Conservation (phyloP, 2,329 filamentous ascomycete genomes). For the Microdochium trichocladiopsis region DNA sequence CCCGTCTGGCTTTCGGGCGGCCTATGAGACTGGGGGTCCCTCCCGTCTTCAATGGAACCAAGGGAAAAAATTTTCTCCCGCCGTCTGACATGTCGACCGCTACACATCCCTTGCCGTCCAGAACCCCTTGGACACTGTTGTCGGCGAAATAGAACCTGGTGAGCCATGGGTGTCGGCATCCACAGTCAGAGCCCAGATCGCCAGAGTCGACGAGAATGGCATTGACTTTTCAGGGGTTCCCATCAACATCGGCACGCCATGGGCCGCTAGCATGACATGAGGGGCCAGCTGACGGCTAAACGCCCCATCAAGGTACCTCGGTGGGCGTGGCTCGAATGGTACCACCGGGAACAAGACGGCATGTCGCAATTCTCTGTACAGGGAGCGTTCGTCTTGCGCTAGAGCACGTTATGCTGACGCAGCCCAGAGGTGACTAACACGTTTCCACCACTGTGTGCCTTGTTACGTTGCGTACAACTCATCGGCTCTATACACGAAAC, state of each 20-base stretch:
- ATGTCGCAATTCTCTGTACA: background rate
- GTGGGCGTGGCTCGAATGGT: background rate
- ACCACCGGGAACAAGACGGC: background rate
- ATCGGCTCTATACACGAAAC: too few relatives aligned
- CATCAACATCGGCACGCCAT: background rate
- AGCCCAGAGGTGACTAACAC: too few relatives aligned
- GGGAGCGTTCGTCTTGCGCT: too few relatives aligned
- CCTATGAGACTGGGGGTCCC: background rate
- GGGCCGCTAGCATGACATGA: background rate
- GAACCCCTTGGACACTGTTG: background rate
- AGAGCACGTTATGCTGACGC: too few relatives aligned
- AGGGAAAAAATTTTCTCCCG: background rate
- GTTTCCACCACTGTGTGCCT: too few relatives aligned
- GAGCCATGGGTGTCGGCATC: background rate
- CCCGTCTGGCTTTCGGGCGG: background rate
- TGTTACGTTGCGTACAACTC: too few relatives aligned
- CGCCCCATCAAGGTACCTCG: background rate
- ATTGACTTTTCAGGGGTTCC: background rate
- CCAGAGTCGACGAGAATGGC: background rate
- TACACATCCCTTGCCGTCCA: background rate
- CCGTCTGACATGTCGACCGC: background rate
- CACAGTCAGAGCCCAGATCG: background rate
- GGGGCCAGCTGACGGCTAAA: background rate
- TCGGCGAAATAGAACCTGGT: background rate
- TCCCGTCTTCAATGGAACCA: background rate